These are phyloP conservation scores for Microcyclospora tardicrescens DNA, from an alignment of 2,329 filamentous ascomycete species.

Conservation along the genomic window DNA sequence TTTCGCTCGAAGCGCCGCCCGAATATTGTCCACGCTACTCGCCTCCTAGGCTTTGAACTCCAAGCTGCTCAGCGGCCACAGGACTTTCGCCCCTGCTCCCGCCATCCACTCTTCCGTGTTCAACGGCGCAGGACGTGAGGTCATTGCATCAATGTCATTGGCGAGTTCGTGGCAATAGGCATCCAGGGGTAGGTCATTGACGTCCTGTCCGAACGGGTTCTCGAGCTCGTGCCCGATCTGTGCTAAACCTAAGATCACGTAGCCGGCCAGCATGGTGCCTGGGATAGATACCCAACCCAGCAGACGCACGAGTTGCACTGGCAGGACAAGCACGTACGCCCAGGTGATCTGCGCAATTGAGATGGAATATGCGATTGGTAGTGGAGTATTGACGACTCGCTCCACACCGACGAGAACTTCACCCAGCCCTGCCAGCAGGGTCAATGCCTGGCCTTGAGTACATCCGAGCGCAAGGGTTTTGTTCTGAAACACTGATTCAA, in stretches of 20 bases:
- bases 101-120: slow-evolving; percentile 40
- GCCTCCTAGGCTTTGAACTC: slow-evolving; percentile 27
- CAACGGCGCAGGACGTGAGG: slow-evolving; percentile 40
- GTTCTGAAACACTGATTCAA: slow-evolving; percentile 47
- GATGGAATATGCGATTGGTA: slow-evolving; percentile 73
- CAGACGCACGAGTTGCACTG: slow-evolving; percentile 58
- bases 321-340: slow-evolving; percentile 67
- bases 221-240: slow-evolving; percentile 71
- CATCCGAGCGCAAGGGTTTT: slow-evolving; percentile 44
- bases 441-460: slow-evolving; percentile 46
- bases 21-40: slow-evolving; percentile 28
- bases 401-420: slow-evolving; percentile 62
- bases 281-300: slow-evolving; percentile 68
- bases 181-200: slow-evolving; percentile 70
- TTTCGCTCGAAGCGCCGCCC: slow-evolving; percentile 32
- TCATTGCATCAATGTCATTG: slow-evolving; percentile 61
- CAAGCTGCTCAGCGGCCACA: slow-evolving; percentile 42
- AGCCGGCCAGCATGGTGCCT: slow-evolving; percentile 53
- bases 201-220: slow-evolving; percentile 72
- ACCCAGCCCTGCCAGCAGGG: slow-evolving; percentile 50
- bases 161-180: slow-evolving; percentile 63
- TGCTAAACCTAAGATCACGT: slow-evolving; percentile 69
- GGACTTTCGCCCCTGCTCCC: slow-evolving; percentile 37
- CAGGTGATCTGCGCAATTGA: slow-evolving; percentile 77
- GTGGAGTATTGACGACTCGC: slow-evolving; percentile 67